Conservation (phyloP, 2,329 filamentous ascomycete genomes). For the Pyrenophora seminiperda region DNA sequence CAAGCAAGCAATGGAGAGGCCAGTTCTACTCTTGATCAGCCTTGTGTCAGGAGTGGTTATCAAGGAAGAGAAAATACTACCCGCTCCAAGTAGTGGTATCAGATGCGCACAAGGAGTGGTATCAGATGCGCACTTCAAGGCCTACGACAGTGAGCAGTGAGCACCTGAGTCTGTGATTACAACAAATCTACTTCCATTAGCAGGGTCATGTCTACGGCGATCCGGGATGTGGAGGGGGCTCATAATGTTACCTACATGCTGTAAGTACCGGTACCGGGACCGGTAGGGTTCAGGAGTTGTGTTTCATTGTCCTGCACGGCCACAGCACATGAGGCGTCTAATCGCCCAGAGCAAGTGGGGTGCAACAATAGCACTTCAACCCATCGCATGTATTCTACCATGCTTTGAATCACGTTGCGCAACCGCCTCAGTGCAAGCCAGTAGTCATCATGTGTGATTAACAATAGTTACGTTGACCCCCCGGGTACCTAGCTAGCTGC, state of each 20-base stretch:
- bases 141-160: constrained; percentile 58
- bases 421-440: background rate
- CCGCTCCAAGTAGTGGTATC: constrained; percentile 61
- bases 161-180: constrained; percentile 66
- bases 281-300: background rate
- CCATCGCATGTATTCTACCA: background rate
- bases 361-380: background rate
- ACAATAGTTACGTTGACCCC: constrained; percentile 12
- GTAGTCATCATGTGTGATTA: constrained; percentile 7
- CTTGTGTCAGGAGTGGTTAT: too few relatives aligned
- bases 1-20: constrained; percentile 65
- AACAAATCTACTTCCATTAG: constrained; percentile 55
- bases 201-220: constrained; percentile 29
- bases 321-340: background rate
- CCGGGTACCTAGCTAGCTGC: constrained; percentile 3
- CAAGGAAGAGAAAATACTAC: constrained; percentile 9
- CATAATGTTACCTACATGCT: background rate
- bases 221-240: background rate
- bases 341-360: background rate
- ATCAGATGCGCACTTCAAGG: constrained; percentile 61
- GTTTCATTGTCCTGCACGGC: constrained; percentile 1
- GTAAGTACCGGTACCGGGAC: too few relatives aligned
- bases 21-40: constrained; percentile 53
- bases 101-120: constrained; percentile 64
- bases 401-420: background rate